Percentiles rank a stretch among this genome's conserved stretches.
Conservation (phyloP, 257 asterid species). For the Solanum sejunctum region DNA sequence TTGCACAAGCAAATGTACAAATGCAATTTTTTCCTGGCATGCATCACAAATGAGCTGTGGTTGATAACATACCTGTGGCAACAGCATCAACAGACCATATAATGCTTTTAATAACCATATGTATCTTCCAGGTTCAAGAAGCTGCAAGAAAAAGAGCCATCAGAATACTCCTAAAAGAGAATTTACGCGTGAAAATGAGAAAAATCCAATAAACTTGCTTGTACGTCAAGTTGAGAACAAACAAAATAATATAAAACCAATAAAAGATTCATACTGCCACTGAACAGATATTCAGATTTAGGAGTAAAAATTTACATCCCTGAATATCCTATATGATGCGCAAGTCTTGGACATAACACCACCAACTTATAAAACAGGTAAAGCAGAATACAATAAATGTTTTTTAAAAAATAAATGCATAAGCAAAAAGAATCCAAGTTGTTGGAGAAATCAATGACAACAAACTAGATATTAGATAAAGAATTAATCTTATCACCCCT, state of each 20-base stretch:
- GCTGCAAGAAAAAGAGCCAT: slow-evolving; percentile 43
- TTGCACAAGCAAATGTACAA: not conserved
- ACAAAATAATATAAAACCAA: not conserved
- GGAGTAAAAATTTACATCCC: not conserved
- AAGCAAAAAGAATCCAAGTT: not conserved
- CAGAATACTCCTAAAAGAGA: not conserved
- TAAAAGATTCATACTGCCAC: not conserved
- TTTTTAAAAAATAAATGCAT: not conserved
- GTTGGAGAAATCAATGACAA: not conserved
- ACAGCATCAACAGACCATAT: slow-evolving; percentile 93
- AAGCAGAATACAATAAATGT: not conserved
- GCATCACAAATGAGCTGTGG: not conserved
- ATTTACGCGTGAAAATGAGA: not conserved
- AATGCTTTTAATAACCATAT: slow-evolving; percentile 87
- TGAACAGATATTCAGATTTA: not conserved
- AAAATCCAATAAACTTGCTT: not conserved
- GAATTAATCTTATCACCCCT: not conserved
- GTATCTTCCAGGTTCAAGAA: slow-evolving; percentile 96
- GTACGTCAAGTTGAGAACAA: not conserved
- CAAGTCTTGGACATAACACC: not conserved
- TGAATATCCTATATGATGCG: not conserved
- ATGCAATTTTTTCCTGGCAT: not conserved
- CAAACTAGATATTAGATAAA: not conserved
- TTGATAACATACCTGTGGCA: slow-evolving; percentile 71
- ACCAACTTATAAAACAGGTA: not conserved